These are phyloP conservation scores for Nemania serpens DNA, from an alignment of 2,329 filamentous ascomycete genomes.

Conservation along the genomic window DNA sequence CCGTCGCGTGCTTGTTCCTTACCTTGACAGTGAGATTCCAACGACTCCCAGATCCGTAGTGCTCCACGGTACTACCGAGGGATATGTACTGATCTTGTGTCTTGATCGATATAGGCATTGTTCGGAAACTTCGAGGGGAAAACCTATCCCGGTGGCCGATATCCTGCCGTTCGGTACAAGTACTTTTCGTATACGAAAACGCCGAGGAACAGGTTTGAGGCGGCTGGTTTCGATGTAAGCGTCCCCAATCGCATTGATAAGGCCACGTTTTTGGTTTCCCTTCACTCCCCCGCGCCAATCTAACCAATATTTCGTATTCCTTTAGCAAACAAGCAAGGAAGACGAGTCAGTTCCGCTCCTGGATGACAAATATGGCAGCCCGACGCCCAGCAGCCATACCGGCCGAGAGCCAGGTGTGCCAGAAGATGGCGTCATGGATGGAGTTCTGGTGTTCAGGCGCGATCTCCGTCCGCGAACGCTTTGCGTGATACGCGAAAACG, in stretches of 20 bases:
- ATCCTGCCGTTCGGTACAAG: conserved; percentile 12
- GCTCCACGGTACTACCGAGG: too few species aligned
- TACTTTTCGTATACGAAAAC: conserved; percentile 12
- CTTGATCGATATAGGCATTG: neutral
- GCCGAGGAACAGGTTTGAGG: conserved; percentile 4
- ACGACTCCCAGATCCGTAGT: neutral
- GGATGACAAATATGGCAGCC: neutral
- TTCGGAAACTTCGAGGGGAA: conserved; percentile 6
- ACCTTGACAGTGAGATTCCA: conserved; percentile 5
- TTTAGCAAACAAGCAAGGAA: neutral
- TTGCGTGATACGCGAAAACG: conserved; percentile 5
- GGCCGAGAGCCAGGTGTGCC: neutral
- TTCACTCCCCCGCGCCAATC: too few species aligned
- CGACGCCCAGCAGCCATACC: neutral
- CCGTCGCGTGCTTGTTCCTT: conserved; percentile 5
- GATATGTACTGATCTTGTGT: neutral
- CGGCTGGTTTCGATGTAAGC: conserved; percentile 3
- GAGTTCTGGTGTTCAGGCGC: neutral
- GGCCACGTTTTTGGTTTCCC: too few species aligned
- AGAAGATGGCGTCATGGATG: conserved; percentile 1
- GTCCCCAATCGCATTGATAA: neutral
- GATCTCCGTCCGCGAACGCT: conserved; percentile 12
- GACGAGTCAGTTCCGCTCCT: neutral
- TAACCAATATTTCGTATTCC: neutral
- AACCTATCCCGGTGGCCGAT: neutral